Evolutionary conservation across 441 rosid species (phyloP).

Genomic region (Eutrema salsugineum): DNA sequence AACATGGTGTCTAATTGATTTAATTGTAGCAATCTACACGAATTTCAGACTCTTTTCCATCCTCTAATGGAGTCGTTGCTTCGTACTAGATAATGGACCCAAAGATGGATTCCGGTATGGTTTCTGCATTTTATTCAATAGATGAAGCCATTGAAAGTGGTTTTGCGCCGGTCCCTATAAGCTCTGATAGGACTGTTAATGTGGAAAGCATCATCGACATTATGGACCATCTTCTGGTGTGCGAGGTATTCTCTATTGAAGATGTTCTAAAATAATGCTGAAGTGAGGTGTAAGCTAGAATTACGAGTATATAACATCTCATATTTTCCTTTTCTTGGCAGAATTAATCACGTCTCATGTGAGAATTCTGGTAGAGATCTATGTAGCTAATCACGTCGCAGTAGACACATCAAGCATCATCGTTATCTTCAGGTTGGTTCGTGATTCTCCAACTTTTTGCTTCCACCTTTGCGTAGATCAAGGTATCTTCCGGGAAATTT

Average conservation of each 20-base stretch:
- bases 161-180: conserved; percentile 81
- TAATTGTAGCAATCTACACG: background rate
- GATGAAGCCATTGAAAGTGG: conserved; percentile 95
- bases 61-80: background rate
- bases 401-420: no score
- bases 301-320: background rate
- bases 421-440: no score
- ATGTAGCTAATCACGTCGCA: conserved; percentile 8
- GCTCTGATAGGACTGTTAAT: conserved; percentile 61
- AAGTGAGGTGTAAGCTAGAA: background rate
- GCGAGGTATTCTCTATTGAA: conserved; percentile 62
- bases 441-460: no score
- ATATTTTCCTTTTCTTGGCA: background rate
- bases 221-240: conserved; percentile 92
- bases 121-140: conserved; percentile 70
- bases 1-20: background rate
- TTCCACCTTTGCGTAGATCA: no score
- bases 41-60: background rate
- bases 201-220: conserved; percentile 74
- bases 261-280: background rate
- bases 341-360: background rate
- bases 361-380: background rate
- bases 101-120: conserved; percentile 97
- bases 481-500: no score
- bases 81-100: conserved; percentile 93